These are phyloP conservation scores for Trifolium pratense DNA, from an alignment of 306 rosid species.

Conservation along the genomic window DNA sequence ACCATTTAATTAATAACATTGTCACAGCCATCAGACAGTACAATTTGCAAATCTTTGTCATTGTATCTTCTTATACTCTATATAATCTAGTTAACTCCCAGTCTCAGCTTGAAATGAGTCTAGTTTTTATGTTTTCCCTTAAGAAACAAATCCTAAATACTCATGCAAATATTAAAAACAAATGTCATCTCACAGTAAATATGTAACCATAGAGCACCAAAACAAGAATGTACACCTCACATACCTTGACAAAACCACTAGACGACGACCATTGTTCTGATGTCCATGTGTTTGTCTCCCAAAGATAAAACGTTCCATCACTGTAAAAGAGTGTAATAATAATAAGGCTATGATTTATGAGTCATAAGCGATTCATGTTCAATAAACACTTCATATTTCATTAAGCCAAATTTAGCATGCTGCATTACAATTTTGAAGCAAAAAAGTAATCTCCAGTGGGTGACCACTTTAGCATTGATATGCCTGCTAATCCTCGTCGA, in stretches of 20 bases:
- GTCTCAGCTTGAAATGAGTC: neutral
- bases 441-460: conserved; percentile 96
- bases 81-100: neutral
- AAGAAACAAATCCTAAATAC: conserved; percentile 12
- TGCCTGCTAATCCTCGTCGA: conserved; percentile 92
- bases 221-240: conserved; percentile 30
- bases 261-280: conserved; percentile 92
- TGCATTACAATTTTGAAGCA: conserved; percentile 79
- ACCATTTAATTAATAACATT: conserved; percentile 22
- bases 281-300: conserved; percentile 98
- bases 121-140: conserved; percentile 1
- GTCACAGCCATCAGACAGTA: conserved; percentile 15
- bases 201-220: conserved; percentile 21
- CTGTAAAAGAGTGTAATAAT: conserved; percentile 47
- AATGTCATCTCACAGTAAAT: conserved; percentile 5
- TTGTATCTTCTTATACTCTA: neutral
- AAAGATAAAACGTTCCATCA: conserved; percentile 94
- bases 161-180: neutral
- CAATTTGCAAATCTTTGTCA: conserved; percentile 11
- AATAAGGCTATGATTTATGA: conserved; percentile 38
- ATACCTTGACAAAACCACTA: conserved; percentile 90
- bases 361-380: conserved; percentile 26
- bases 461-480: conserved; percentile 92
- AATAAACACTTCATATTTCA: conserved; percentile 23
- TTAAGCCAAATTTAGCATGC: conserved; percentile 11